Conservation (phyloP, 805 yeast species). For the Candida pini region DNA sequence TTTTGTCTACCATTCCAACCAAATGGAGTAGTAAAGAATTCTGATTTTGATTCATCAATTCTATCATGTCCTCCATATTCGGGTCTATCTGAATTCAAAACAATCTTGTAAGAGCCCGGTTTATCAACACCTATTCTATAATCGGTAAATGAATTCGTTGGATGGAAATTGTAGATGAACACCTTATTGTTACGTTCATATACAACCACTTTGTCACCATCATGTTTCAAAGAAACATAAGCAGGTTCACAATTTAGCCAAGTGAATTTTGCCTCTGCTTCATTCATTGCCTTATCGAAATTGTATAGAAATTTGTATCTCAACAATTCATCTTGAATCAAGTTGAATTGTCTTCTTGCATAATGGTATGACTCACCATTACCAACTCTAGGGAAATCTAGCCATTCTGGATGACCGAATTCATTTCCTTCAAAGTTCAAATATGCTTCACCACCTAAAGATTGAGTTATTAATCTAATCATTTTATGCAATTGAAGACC, state of each 20-base stretch:
- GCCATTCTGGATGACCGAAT: conserved; percentile 99
- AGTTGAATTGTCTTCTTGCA: conserved; percentile 91
- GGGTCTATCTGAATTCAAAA: conserved; percentile 66
- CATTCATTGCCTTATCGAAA: conserved; percentile 87
- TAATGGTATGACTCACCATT: conserved; percentile 86
- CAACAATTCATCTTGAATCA: conserved; percentile 72
- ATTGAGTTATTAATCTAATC: conserved; percentile 80
- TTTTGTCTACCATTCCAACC: conserved; percentile 78
- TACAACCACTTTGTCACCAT: conserved; percentile 80
- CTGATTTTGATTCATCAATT: conserved; percentile 47
- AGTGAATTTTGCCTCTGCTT: conserved; percentile 59
- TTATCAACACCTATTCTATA: conserved; percentile 86
- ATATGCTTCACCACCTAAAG: conserved; percentile 96
- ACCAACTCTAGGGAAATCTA: conserved; percentile 91
- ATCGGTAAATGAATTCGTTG: conserved; percentile 74
- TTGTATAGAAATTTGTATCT: conserved; percentile 71
- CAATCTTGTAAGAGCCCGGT: conserved; percentile 70
- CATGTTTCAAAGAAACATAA: conserved; percentile 83
- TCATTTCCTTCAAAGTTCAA: conserved; percentile 96
- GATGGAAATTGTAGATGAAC: conserved; percentile 88
- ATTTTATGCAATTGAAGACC: conserved; percentile 89
- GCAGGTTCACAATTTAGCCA: conserved; percentile 73
- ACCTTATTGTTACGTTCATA: conserved; percentile 83
- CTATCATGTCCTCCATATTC: conserved; percentile 81
- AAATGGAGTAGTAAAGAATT: conserved; percentile 66